phyloP scores from a whole-genome alignment of 73 alveolate species.

The Paraurostyla sp. region DNA sequence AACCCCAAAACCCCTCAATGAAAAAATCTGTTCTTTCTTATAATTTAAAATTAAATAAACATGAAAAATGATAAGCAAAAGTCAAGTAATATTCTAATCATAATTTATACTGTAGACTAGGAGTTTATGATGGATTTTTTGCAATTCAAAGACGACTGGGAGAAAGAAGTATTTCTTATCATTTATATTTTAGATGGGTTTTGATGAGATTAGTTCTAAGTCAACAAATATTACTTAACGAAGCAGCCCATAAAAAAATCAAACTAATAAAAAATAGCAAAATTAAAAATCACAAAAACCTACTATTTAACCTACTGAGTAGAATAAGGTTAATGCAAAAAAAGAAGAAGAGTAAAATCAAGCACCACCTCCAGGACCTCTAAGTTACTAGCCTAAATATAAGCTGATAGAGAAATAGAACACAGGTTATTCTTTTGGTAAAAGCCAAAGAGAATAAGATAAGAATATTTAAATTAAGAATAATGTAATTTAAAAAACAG shows the following conservation, averaged over 20 bases:
- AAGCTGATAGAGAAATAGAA: constrained; percentile 1
- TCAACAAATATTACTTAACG: constrained; percentile 37
- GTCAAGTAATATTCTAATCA: too few species aligned
- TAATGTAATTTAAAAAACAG: background rate
- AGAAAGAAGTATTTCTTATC: constrained; percentile 20
- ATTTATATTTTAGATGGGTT: constrained; percentile 19
- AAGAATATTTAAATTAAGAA: background rate
- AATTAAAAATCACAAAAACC: too few species aligned
- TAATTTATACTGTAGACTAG: constrained; percentile 28
- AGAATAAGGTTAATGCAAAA: background rate
- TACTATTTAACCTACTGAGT: too few species aligned
- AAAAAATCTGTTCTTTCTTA: too few species aligned
- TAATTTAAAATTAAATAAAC: too few species aligned
- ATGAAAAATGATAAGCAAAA: too few species aligned
- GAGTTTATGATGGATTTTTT: constrained; percentile 51
- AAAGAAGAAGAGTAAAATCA: background rate
- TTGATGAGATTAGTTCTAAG: constrained; percentile 12
- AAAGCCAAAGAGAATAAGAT: background rate
- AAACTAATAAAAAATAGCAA: background rate
- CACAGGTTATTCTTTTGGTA: constrained; percentile 44
- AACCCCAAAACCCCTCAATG: too few species aligned
- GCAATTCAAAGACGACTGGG: constrained; percentile 40
- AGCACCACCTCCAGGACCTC: constrained; percentile 58
- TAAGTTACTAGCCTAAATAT: constrained; percentile 20
- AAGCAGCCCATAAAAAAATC: background rate